phyloP scores from a whole-genome alignment of 345 rosid genomes.

The Sonneratia alba region DNA sequence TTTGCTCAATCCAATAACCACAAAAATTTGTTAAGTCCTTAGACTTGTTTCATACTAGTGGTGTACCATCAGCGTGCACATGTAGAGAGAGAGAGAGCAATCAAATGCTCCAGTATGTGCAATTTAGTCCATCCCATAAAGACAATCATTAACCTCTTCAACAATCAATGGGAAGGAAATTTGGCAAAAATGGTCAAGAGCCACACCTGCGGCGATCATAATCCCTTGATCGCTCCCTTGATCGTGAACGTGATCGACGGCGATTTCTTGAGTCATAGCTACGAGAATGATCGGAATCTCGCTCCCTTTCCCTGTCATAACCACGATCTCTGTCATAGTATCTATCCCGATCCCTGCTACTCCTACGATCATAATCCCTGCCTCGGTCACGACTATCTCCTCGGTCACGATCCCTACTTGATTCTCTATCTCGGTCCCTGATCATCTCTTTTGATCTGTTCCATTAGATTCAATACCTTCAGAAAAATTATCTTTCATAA shows the following conservation, averaged over 20 bases:
- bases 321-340: constrained; percentile 64
- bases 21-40: too few species aligned
- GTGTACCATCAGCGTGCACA: too few species aligned
- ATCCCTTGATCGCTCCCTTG: constrained; percentile 68
- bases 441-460: constrained; percentile 75
- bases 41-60: too few species aligned
- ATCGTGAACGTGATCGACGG: constrained; percentile 76
- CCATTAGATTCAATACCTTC: neutral
- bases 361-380: constrained; percentile 78
- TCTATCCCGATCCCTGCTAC: constrained; percentile 70
- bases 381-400: constrained; percentile 71
- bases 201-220: constrained; percentile 76
- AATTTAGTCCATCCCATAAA: too few species aligned
- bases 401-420: constrained; percentile 25
- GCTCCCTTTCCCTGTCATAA: constrained; percentile 46
- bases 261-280: constrained; percentile 69
- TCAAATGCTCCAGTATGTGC: too few species aligned
- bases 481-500: neutral
- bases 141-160: too few species aligned
- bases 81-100: too few species aligned
- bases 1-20: too few species aligned
- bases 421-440: constrained; percentile 22
- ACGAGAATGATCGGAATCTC: constrained; percentile 60
- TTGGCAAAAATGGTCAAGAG: neutral
- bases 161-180: too few species aligned